phyloP scores from a whole-genome alignment of 192 early-diverging fungal species.

The Chytriomyces sp. region DNA sequence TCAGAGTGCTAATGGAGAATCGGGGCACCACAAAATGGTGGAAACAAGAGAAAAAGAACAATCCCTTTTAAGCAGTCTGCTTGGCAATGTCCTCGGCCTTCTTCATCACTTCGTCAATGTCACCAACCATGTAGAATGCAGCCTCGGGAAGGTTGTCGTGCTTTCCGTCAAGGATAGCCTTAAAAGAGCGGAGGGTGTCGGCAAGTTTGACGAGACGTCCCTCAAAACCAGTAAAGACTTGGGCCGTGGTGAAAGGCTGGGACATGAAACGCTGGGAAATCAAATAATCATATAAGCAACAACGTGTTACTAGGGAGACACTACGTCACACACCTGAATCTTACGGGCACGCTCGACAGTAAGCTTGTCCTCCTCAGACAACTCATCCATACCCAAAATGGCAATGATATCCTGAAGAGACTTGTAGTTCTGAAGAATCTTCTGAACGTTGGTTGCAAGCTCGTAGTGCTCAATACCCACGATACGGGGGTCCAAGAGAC shows the following conservation, averaged over 20 bases:
- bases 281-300: background rate
- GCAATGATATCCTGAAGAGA: conserved; percentile 99
- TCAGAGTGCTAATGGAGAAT: background rate
- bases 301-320: background rate
- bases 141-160: conserved; percentile 92
- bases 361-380: conserved; percentile 98
- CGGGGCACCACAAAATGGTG: background rate
- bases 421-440: conserved; percentile 98
- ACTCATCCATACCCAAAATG: conserved; percentile 99
- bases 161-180: conserved; percentile 97
- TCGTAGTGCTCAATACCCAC: conserved; percentile 94
- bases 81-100: conserved; percentile 85
- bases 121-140: conserved; percentile 98
- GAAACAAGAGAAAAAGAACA: background rate
- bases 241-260: conserved; percentile 96
- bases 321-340: conserved; percentile 67
- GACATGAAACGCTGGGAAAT: conserved; percentile 84
- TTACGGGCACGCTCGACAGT: conserved; percentile 99
- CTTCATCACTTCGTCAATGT: conserved; percentile 90
- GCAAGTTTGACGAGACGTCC: conserved; percentile 82
- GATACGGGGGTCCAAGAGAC: conserved; percentile 96
- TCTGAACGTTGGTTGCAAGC: conserved; percentile 89
- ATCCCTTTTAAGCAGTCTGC: conserved; percentile 44
- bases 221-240: conserved; percentile 97
- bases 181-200: conserved; percentile 97